A percentile compares a stretch with the other conserved stretches of the same genome.
Evolutionary conservation across 2,329 filamentous ascomycete species (phyloP).

Genomic region (Calonectria crousiana): DNA sequence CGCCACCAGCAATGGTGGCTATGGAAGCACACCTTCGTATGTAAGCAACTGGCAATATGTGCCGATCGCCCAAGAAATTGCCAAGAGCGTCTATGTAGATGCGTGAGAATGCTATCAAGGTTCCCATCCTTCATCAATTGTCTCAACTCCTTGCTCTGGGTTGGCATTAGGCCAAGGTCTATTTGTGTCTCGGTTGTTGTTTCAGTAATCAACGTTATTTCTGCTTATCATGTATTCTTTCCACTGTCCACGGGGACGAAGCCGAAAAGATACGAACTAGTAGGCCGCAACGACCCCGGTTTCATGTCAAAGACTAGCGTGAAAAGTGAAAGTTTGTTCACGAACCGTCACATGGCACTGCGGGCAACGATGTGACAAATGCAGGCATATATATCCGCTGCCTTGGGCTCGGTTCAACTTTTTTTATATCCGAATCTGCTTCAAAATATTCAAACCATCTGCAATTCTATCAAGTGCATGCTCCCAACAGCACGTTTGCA

Average conservation of each 20-base stretch:
- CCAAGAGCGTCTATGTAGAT: neutral
- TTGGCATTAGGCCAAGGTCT: neutral
- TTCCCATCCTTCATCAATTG: neutral
- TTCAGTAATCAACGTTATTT: neutral
- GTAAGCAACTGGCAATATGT: neutral
- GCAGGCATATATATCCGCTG: neutral
- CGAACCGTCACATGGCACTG: neutral
- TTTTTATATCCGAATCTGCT: neutral
- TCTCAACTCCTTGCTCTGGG: neutral
- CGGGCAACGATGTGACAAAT: neutral
- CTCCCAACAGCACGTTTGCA: neutral
- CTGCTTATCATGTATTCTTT: neutral
- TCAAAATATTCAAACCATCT: neutral
- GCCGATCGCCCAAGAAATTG: neutral
- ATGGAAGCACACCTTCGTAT: neutral
- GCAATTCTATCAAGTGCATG: neutral
- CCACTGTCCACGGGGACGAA: neutral
- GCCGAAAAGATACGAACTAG: neutral
- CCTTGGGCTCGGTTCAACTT: neutral
- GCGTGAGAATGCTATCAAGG: neutral
- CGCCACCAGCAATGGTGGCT: neutral
- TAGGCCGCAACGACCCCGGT: neutral
- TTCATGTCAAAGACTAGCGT: neutral
- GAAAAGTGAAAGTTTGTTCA: neutral
- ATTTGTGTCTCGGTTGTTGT: neutral